phyloP scores from a whole-genome alignment of 768 basidiomycete genomes.

The Neoboletus brunneissimus region DNA sequence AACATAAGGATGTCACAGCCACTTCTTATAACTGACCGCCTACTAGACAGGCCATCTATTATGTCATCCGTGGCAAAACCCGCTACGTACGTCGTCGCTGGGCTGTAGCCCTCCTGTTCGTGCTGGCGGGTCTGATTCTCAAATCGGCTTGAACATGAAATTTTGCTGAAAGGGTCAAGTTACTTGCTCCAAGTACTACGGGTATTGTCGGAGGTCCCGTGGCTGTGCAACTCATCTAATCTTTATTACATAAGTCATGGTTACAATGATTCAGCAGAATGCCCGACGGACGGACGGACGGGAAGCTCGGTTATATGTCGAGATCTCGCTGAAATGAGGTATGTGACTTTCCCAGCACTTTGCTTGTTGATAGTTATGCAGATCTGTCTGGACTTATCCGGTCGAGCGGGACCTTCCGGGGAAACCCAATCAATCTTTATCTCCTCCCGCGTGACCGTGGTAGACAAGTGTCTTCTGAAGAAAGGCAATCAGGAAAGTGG shows the following conservation, averaged over 20 bases:
- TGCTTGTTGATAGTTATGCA: neutral
- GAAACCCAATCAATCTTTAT: neutral
- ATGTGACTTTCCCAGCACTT: neutral
- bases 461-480: neutral
- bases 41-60: neutral
- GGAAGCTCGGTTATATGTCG: too few relatives aligned
- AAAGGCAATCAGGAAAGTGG: neutral
- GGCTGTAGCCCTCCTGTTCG: neutral
- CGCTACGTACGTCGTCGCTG: neutral
- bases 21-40: neutral
- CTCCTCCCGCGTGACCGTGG: neutral
- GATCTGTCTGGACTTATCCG: neutral
- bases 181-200: neutral
- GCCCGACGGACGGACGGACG: neutral
- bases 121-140: neutral
- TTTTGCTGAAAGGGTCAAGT: neutral
- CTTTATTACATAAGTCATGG: neutral
- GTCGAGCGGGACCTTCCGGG: neutral
- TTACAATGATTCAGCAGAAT: neutral
- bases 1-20: conserved; percentile 1
- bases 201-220: neutral
- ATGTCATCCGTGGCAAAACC: neutral
- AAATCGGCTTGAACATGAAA: neutral
- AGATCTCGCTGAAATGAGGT: neutral
- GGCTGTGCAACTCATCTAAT: neutral